Evolutionary conservation across 306 rosid species (phyloP).

Genomic region (Cajanus cajan): DNA sequence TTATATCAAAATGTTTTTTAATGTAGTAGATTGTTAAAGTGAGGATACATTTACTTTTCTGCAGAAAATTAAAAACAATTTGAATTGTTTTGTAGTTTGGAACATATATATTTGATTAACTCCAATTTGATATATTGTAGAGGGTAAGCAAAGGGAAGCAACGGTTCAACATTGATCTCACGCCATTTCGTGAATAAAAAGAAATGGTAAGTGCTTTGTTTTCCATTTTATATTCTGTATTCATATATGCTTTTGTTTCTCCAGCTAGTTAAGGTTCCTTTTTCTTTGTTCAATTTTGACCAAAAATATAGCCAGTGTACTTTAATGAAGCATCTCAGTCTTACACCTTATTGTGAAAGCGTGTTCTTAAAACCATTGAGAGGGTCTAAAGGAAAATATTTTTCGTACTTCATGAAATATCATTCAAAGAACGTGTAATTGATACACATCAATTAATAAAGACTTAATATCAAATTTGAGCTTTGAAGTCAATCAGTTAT

Average conservation of each 20-base stretch:
- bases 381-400: conserved; percentile 8
- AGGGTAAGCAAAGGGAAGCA: conserved; percentile 90
- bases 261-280: not conserved
- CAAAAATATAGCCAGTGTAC: not conserved
- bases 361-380: not conserved
- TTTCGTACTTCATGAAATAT: not conserved
- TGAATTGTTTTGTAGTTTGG: not conserved
- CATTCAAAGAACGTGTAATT: not conserved
- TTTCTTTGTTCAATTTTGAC: not conserved
- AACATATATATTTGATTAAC: conserved; percentile 14
- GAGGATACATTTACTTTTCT: conserved; percentile 1
- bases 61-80: not conserved
- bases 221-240: not conserved
- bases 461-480: not conserved
- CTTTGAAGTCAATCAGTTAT: not conserved
- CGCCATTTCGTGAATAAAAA: conserved; percentile 66
- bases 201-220: conserved; percentile 33
- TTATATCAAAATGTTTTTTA: not conserved
- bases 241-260: not conserved
- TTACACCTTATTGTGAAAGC: not conserved
- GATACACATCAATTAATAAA: not conserved
- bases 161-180: conserved; percentile 72
- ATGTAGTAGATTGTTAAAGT: not conserved
- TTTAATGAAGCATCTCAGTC: not conserved
- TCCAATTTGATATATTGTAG: conserved; percentile 41